Base-by-base conservation (phyloP, 306 rosid species). In the Vigna mungo region DNA sequence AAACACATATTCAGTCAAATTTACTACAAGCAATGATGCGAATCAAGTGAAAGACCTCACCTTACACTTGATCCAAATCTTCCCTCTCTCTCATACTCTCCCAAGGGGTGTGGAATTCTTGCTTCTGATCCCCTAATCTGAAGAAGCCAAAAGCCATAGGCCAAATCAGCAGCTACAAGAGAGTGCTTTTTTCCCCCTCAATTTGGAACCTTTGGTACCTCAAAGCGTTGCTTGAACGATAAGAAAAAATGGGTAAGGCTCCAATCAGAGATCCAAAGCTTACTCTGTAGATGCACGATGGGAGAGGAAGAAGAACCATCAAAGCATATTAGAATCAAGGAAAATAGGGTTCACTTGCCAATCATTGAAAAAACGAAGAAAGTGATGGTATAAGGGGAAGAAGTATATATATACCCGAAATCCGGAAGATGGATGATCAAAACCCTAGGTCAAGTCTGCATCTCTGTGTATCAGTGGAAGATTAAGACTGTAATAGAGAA, bases 391-490 rank as follows among this genome's bases (percentile, higher is more conserved):
- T 9, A 21, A n/a, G 1, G 25, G 44, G 12, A 1, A 23, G 3
- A 13, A 30, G 2, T 18, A 5, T 17, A 32, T 9, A 53, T 9
- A 53, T 44, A 77, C 79, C 82, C 71, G 79, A 71, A 69, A 39
- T 34, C 46, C 36, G 39, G 75, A 70, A 77, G 62, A 71, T 63
- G 21, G 16, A 17, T 39, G 64, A 59, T 71, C 65, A 64, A 37
- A 77, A 77, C 79, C 85, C 82, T 82, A 71, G 63, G 68, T 82
- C 56, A 71, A 59, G 63, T 71, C 8, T 81, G 51, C 59, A 37
- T 71, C 49, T 37, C 23, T 62, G 63, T 76, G 15, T 53, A 76
- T 69, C 75, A 82, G 82, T 34, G 79, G 82, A 54, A 76, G 48
- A 75, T 76, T 67, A 61, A 76, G 68, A 76, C 36, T 41, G 61